Evolutionary conservation across 2,329 filamentous ascomycete species (phyloP).

Genomic region (Tolypocladium nubicola): DNA sequence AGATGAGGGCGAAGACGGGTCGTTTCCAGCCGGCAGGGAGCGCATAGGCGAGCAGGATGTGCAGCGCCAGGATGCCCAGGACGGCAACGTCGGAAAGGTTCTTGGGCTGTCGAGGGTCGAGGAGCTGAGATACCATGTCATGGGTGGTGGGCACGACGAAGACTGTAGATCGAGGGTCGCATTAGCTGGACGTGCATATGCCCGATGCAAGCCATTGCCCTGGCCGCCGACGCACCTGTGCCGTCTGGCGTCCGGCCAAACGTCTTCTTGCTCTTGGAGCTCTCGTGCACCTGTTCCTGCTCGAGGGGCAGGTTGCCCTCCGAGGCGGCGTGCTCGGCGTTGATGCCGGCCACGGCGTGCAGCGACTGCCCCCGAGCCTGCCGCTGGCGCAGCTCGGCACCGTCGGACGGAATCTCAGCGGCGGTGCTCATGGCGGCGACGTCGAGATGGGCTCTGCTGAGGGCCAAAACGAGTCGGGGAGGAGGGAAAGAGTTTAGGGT

Average conservation of each 20-base stretch:
- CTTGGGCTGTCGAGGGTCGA: slow-evolving; percentile 91
- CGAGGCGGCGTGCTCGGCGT: slow-evolving; percentile 1
- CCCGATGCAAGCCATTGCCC: not conserved
- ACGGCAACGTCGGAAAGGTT: slow-evolving; percentile 81
- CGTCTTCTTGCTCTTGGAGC: slow-evolving; percentile 52
- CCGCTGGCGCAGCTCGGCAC: slow-evolving; percentile 18
- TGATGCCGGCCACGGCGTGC: not conserved
- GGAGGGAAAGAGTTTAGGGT: not conserved
- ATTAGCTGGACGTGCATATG: slow-evolving; percentile 2
- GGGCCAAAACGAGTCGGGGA: not conserved
- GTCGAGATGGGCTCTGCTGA: not conserved
- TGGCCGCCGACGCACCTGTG: slow-evolving; percentile 53
- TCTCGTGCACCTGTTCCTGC: not conserved
- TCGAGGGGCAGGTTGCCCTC: slow-evolving; percentile 1
- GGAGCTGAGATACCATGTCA: slow-evolving; percentile 97
- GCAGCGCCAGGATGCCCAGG: slow-evolving; percentile 63
- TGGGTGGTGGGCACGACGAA: slow-evolving; percentile 93
- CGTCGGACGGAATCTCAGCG: slow-evolving; percentile 11
- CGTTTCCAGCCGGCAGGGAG: slow-evolving; percentile 61
- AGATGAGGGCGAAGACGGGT: slow-evolving; percentile 71
- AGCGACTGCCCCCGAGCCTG: slow-evolving; percentile 9
- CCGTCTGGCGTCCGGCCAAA: slow-evolving; percentile 87
- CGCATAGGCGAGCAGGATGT: slow-evolving; percentile 63
- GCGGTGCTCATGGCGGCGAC: slow-evolving; percentile 17
- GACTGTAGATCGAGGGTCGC: slow-evolving; percentile 40